phyloP scores from a whole-genome alignment of 2,329 filamentous ascomycete species.

The Ophiostoma tasmaniense region DNA sequence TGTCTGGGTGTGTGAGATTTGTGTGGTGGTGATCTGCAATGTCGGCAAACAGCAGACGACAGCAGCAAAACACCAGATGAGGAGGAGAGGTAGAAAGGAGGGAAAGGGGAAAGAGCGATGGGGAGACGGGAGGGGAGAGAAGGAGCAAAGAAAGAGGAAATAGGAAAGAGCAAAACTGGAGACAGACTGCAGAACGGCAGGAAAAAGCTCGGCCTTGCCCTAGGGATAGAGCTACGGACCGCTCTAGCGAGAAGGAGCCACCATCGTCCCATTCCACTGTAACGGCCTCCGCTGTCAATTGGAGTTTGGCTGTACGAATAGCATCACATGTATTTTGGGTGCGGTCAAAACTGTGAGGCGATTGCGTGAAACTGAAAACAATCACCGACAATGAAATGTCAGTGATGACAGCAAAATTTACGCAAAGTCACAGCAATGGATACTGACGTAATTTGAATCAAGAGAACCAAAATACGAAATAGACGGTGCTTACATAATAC shows the following conservation, averaged over 20 bases:
- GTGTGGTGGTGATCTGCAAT: slow-evolving; percentile 14
- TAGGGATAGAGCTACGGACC: slow-evolving; percentile 10
- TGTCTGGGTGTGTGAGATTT: not conserved
- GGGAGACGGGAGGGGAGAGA: not conserved
- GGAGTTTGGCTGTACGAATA: not conserved
- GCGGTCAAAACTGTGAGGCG: too few species aligned
- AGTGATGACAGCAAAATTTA: not conserved
- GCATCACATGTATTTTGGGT: not conserved
- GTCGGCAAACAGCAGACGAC: slow-evolving; percentile 1
- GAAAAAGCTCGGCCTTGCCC: slow-evolving; percentile 5
- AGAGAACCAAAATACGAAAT: not conserved
- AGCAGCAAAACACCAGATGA: not conserved
- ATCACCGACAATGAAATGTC: too few species aligned
- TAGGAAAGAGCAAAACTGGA: not conserved
- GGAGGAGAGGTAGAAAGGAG: not conserved
- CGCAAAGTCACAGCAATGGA: not conserved
- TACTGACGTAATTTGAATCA: not conserved
- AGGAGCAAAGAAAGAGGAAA: not conserved
- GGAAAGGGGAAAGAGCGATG: not conserved
- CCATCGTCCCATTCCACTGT: slow-evolving; percentile 7
- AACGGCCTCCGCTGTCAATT: not conserved
- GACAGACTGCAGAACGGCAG: not conserved
- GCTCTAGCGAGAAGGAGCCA: slow-evolving; percentile 13
- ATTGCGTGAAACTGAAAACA: too few species aligned
- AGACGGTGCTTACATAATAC: not conserved